A percentile compares a stretch with the other conserved stretches of the same genome.
These are phyloP conservation scores for Magnolia sinica DNA, from an alignment of 164 flowering plant species.

Conservation along the genomic window DNA sequence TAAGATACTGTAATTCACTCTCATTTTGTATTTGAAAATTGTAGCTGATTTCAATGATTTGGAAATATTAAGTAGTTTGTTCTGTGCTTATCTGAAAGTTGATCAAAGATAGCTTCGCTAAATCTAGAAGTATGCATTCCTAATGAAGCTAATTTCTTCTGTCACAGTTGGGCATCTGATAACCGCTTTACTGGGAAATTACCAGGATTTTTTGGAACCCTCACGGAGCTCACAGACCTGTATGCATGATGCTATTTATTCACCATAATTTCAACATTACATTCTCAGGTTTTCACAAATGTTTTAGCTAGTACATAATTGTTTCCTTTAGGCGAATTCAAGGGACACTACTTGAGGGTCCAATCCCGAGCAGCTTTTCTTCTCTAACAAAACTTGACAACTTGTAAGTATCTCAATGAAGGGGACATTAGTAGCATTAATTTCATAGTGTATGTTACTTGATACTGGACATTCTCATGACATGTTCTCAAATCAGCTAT, in stretches of 20 bases:
- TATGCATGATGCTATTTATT: conserved; percentile 8
- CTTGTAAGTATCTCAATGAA: conserved; percentile 26
- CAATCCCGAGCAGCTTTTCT: conserved; percentile 43
- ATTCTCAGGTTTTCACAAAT: neutral
- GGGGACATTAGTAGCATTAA: neutral
- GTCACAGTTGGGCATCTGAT: conserved; percentile 55
- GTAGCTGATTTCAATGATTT: neutral
- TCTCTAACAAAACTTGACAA: conserved; percentile 41
- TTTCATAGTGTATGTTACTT: no score
- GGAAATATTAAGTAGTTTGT: neutral
- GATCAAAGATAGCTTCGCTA: no score
- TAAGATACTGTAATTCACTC: conserved; percentile 31
- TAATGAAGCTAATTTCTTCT: neutral
- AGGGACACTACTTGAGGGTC: conserved; percentile 46
- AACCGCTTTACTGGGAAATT: conserved; percentile 48
- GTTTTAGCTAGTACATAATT: conserved; percentile 4
- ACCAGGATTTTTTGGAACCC: conserved; percentile 42
- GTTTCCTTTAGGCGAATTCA: conserved; percentile 33
- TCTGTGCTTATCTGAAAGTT: neutral
- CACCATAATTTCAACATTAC: neutral
- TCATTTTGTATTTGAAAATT: neutral
- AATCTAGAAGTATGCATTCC: neutral
- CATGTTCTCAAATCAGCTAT: no score
- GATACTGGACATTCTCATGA: no score
- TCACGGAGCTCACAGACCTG: conserved; percentile 36